These are phyloP conservation scores for Russula lepida DNA, from an alignment of 768 basidiomycete genomes.

Conservation along the genomic window DNA sequence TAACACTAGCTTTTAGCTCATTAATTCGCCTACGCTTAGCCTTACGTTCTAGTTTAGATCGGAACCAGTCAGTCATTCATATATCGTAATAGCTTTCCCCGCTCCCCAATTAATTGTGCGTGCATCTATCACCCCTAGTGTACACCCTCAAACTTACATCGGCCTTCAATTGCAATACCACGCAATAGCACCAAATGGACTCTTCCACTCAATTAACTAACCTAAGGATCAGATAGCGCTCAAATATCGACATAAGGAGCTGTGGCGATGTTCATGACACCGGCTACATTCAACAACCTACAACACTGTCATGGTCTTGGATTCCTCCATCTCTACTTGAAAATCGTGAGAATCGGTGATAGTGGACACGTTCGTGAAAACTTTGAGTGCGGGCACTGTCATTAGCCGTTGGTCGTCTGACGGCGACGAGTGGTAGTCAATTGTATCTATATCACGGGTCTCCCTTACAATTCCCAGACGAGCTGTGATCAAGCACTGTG, in stretches of 20 bases:
- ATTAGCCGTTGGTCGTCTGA: not conserved
- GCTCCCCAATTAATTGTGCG: no score
- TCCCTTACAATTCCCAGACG: slow-evolving; percentile 20
- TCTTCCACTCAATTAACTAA: not conserved
- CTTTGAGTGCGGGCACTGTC: not conserved
- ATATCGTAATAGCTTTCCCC: no score
- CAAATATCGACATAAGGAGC: not conserved
- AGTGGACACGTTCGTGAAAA: not conserved
- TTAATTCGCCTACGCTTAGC: no score
- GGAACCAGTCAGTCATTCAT: no score
- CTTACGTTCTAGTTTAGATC: no score
- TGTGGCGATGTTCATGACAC: not conserved
- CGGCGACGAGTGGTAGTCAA: not conserved
- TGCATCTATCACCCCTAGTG: no score
- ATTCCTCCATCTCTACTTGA: not conserved
- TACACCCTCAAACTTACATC: no score
- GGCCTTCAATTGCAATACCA: no score
- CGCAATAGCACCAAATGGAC: no score
- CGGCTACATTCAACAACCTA: not conserved
- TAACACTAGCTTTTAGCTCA: no score
- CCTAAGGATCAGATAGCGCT: not conserved
- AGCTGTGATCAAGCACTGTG: slow-evolving; percentile 24
- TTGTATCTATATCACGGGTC: not conserved
- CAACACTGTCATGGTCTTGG: not conserved
- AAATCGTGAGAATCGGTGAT: not conserved